Percentiles rank a stretch among this genome's conserved stretches.
phyloP scores from a whole-genome alignment of 1,139 yeast genomes.

The Scheffersomyces quercinus region DNA sequence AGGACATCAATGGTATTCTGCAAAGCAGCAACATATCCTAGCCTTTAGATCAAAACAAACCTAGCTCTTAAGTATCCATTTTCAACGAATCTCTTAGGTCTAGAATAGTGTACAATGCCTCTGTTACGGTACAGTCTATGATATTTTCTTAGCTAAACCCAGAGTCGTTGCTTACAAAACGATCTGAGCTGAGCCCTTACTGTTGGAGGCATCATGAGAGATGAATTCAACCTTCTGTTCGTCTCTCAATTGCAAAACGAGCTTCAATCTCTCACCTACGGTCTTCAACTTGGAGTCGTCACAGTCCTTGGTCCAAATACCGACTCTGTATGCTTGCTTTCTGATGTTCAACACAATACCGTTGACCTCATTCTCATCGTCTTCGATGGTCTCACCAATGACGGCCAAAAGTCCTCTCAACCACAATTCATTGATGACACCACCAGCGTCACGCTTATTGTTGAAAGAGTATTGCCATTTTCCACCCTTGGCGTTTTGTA shows the following conservation, averaged over 20 bases:
- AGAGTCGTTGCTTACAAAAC: constrained; percentile 26
- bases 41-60: neutral
- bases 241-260: constrained; percentile 67
- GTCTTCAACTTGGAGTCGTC: constrained; percentile 61
- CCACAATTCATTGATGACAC: constrained; percentile 88
- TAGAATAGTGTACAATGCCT: neutral
- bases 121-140: neutral
- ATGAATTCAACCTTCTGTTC: constrained; percentile 75
- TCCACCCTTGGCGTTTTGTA: constrained; percentile 85
- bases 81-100: neutral
- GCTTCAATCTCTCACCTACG: constrained; percentile 86
- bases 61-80: neutral
- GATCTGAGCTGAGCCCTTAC: constrained; percentile 45
- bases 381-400: constrained; percentile 95
- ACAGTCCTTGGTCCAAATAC: constrained; percentile 90
- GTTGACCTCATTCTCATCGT: constrained; percentile 85
- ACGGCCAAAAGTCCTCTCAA: constrained; percentile 85
- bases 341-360: constrained; percentile 93
- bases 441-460: constrained; percentile 61
- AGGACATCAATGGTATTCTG: too few species aligned
- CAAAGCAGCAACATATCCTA: too few species aligned
- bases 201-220: constrained; percentile 58
- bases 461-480: constrained; percentile 80
- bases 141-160: neutral
- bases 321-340: constrained; percentile 79